phyloP scores from a whole-genome alignment of 2,329 filamentous ascomycete species.

The Achaetomium macrosporum region DNA sequence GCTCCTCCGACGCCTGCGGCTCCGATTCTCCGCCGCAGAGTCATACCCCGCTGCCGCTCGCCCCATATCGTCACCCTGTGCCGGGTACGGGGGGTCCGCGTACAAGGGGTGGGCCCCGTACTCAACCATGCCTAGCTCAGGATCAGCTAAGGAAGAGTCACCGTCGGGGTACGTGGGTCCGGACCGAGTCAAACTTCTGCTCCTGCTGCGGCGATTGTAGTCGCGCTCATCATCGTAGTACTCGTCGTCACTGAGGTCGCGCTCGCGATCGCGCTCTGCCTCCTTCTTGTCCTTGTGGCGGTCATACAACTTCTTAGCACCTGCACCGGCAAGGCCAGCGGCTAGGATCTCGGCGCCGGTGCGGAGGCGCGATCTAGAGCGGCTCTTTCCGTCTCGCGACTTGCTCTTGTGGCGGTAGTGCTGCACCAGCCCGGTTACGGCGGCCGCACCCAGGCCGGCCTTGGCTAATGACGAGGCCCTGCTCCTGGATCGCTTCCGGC shows the following conservation, averaged over 20 bases:
- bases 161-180: conserved; percentile 39
- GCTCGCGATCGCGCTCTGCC: conserved; percentile 31
- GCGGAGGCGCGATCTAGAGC: conserved; percentile 40
- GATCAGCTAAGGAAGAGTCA: conserved; percentile 45
- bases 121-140: conserved; percentile 63
- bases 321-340: conserved; percentile 54
- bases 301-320: conserved; percentile 57
- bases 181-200: conserved; percentile 34
- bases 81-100: conserved; percentile 32
- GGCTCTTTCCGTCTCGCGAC: conserved; percentile 33
- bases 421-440: conserved; percentile 52
- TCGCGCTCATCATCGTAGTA: conserved; percentile 33
- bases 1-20: conserved; percentile 36
- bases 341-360: conserved; percentile 57
- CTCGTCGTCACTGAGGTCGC: conserved; percentile 29
- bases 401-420: conserved; percentile 52
- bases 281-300: conserved; percentile 57
- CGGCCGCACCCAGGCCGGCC: conserved; percentile 52
- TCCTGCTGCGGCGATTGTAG: conserved; percentile 31
- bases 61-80: conserved; percentile 23
- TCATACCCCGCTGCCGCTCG: conserved; percentile 34
- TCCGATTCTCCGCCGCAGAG: conserved; percentile 41
- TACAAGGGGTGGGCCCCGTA: conserved; percentile 56
- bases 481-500: conserved; percentile 37
- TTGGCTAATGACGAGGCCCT: conserved; percentile 49